phyloP scores from a whole-genome alignment of 1,284 basidiomycete species.

The Rhodofomes roseus region DNA sequence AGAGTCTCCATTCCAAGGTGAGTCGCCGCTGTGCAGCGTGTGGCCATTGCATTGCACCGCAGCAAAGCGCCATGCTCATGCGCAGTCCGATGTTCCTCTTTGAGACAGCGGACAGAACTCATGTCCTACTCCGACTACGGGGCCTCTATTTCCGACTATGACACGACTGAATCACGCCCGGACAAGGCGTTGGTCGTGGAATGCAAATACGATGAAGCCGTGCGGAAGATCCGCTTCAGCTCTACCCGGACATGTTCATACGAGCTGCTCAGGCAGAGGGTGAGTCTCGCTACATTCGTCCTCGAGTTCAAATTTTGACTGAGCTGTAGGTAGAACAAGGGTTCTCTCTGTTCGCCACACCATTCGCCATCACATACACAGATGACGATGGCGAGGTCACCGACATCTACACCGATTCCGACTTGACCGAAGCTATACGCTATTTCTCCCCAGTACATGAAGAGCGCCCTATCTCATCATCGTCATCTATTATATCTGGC shows the following conservation, averaged over 20 bases:
- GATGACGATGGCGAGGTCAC: constrained; percentile 83
- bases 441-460: constrained; percentile 77
- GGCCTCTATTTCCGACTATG: constrained; percentile 20
- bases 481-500: constrained; percentile 69
- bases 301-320: neutral
- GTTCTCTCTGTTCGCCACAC: constrained; percentile 68
- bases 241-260: constrained; percentile 76
- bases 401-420: constrained; percentile 64
- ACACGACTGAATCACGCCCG: constrained; percentile 34
- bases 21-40: neutral
- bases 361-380: constrained; percentile 75
- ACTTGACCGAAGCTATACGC: constrained; percentile 80
- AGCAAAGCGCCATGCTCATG: constrained; percentile 9
- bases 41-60: neutral
- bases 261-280: constrained; percentile 66
- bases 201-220: constrained; percentile 71
- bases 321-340: constrained; percentile 70
- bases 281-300: constrained; percentile 28
- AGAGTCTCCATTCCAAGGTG: neutral
- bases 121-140: constrained; percentile 28
- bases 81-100: constrained; percentile 12
- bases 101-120: constrained; percentile 12
- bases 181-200: constrained; percentile 72
- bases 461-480: constrained; percentile 65
- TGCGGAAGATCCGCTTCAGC: constrained; percentile 72